These are phyloP conservation scores for Lactarius sp. DNA, from an alignment of 768 basidiomycete species.

Conservation along the genomic window DNA sequence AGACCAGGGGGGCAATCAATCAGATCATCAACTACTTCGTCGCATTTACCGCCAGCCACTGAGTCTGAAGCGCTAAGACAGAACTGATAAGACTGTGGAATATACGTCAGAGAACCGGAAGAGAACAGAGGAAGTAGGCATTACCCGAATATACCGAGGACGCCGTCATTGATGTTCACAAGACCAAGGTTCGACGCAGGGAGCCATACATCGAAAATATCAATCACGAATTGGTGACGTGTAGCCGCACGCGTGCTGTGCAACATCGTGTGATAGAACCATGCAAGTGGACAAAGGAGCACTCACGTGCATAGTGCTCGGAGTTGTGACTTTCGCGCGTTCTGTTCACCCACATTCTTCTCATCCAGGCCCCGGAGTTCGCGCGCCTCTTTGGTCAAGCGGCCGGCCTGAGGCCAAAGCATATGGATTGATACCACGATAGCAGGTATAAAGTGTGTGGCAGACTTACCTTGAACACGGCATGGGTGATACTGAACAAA, in stretches of 20 bases:
- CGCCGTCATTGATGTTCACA: constrained; percentile 75
- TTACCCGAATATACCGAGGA: constrained; percentile 82
- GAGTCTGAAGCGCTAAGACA: constrained; percentile 22
- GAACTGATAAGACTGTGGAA: constrained; percentile 51
- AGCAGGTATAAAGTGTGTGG: background rate
- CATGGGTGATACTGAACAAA: constrained; percentile 67
- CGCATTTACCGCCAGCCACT: constrained; percentile 21
- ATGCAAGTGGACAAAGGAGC: background rate
- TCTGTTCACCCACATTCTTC: constrained; percentile 63
- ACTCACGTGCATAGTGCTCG: constrained; percentile 51
- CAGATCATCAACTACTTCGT: constrained; percentile 4
- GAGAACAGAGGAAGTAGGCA: constrained; percentile 29
- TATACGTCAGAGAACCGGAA: constrained; percentile 4
- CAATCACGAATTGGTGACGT: constrained; percentile 77
- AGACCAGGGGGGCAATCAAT: background rate
- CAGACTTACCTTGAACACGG: constrained; percentile 54
- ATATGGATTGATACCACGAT: background rate
- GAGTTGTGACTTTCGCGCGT: constrained; percentile 61
- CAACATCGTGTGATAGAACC: constrained; percentile 16
- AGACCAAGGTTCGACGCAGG: constrained; percentile 80
- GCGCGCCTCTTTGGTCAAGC: constrained; percentile 58
- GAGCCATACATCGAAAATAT: constrained; percentile 83
- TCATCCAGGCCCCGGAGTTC: constrained; percentile 51
- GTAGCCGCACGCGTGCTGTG: constrained; percentile 57
- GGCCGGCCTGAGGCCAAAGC: constrained; percentile 41